phyloP scores from a whole-genome alignment of 169 alveolate genomes.

The Plasmodium gonderi region DNA sequence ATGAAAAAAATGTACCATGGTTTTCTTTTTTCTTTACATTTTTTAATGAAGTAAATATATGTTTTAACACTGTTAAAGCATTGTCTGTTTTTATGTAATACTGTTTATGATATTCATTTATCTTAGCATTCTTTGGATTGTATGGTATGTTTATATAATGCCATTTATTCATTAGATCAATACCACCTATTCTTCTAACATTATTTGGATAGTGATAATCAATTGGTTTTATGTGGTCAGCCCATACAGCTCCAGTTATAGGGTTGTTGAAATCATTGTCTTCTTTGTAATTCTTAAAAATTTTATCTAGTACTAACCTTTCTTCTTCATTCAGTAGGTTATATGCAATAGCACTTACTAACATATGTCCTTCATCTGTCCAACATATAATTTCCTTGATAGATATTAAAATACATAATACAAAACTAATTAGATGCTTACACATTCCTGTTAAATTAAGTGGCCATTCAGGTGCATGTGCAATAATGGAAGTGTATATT shows the following conservation, averaged over 20 bases:
- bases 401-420: neutral
- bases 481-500: too few species aligned
- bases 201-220: constrained; percentile 3
- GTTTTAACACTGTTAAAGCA: constrained; percentile 29
- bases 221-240: constrained; percentile 78
- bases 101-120: constrained; percentile 6
- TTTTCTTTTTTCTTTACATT: constrained; percentile 34
- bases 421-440: neutral
- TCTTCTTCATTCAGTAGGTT: constrained; percentile 16
- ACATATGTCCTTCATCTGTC: constrained; percentile 74
- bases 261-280: constrained; percentile 75
- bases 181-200: constrained; percentile 33
- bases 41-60: constrained; percentile 23
- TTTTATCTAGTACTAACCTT: neutral
- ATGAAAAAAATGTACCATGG: constrained; percentile 55
- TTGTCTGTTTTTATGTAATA: constrained; percentile 32
- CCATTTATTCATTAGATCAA: constrained; percentile 61
- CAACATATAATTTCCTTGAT: constrained; percentile 17
- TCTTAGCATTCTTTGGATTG: constrained; percentile 16
- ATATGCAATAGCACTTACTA: constrained; percentile 56
- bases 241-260: constrained; percentile 78
- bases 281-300: constrained; percentile 59
- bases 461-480: neutral
- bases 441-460: neutral
- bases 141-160: constrained; percentile 42